Evolutionary conservation across 2,329 filamentous ascomycete genomes (phyloP), one percentile per base, ranked within the genome.

Genomic region (Bipolaris oryzae): DNA sequence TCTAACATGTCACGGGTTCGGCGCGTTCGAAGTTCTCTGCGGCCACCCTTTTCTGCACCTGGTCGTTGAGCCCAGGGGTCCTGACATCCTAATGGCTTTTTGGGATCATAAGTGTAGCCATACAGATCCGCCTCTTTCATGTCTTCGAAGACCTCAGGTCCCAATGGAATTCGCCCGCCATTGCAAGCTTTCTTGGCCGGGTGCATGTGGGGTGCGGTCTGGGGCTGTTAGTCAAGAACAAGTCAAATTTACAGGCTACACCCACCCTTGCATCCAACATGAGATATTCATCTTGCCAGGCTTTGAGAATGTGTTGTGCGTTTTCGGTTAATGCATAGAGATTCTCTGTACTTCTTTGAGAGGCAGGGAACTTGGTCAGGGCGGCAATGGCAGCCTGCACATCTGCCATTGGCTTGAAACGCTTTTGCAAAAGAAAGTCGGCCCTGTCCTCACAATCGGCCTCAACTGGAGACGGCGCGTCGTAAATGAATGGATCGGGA

Each of bases 41-140:
- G 79, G 51, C 77, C 76, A 28, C 73, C 76, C 50, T 71, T 73
- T 38, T 81, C 79, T 50, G 77, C 75, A 3, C 79, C 75, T 45
- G 79, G 76, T 33, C 77, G 74, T 59, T 87, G 85, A 1, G 77
- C 70, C 55, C 85, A 85, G 0, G 85, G 83, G 64, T 87, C 82
- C 61, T 87, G 85, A 50, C 74, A 76, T n/a, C 81, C 80, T 11
- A 74, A 73, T 42, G 76, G 64, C 55, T 79, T 81, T 63, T 82
- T 82, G 0, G 81, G 72, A 58, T 85, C 83, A 67, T 84, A 84
- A 33, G 78, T 79, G 69, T 87, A 87, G 53, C 84, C 83, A 66
- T 87, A 88, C 0, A 88, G 74, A 55, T 82, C 81, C 1, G 85
- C 81, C 73, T 87, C 85, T 62, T 86, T 86, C 71, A 82, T 82